A percentile compares a stretch with the other conserved stretches of the same genome.
These are phyloP conservation scores for Neopestalotiopsis clavispora DNA, from an alignment of 2,329 filamentous ascomycete genomes.

Conservation along the genomic window DNA sequence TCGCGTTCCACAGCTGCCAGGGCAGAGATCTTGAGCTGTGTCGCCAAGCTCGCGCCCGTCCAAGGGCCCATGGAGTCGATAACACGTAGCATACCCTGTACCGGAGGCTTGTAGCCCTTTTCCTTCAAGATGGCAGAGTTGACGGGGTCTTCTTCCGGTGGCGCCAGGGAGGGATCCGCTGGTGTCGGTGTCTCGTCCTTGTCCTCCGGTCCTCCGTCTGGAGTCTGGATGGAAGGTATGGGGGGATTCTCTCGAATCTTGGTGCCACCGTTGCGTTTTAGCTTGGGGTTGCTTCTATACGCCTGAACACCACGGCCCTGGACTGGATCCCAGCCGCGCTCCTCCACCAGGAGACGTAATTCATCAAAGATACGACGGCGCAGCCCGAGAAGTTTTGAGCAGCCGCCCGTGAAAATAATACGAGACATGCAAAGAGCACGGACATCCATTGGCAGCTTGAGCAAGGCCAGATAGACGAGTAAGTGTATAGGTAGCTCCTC, in stretches of 20 bases:
- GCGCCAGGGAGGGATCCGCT: constrained; percentile 46
- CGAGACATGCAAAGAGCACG: constrained; percentile 86
- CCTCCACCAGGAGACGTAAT: constrained; percentile 67
- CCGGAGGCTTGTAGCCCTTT: constrained; percentile 42
- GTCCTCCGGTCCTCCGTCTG: background rate
- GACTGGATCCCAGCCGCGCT: constrained; percentile 78
- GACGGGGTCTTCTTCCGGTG: constrained; percentile 60
- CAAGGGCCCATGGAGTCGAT: constrained; percentile 75
- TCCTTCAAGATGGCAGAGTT: constrained; percentile 59
- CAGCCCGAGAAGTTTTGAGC: constrained; percentile 78
- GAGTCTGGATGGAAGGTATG: constrained; percentile 25
- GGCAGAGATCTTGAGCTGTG: constrained; percentile 70
- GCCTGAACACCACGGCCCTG: constrained; percentile 70
- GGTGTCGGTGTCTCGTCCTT: constrained; percentile 27
- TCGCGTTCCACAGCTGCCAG: constrained; percentile 75
- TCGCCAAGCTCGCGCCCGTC: constrained; percentile 74
- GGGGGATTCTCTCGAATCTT: constrained; percentile 20
- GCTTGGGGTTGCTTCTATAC: constrained; percentile 50
- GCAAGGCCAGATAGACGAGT: constrained; percentile 76
- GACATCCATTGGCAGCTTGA: constrained; percentile 80
- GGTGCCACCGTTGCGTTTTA: constrained; percentile 34
- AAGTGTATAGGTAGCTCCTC: constrained; percentile 80
- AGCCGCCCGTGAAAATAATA: constrained; percentile 84
- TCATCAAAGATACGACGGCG: constrained; percentile 80
- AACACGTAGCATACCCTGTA: constrained; percentile 66